Percentiles rank a stretch among this genome's conserved stretches.
These are phyloP conservation scores for Glycine tomentella DNA, from an alignment of 306 rosid species.

Conservation along the genomic window DNA sequence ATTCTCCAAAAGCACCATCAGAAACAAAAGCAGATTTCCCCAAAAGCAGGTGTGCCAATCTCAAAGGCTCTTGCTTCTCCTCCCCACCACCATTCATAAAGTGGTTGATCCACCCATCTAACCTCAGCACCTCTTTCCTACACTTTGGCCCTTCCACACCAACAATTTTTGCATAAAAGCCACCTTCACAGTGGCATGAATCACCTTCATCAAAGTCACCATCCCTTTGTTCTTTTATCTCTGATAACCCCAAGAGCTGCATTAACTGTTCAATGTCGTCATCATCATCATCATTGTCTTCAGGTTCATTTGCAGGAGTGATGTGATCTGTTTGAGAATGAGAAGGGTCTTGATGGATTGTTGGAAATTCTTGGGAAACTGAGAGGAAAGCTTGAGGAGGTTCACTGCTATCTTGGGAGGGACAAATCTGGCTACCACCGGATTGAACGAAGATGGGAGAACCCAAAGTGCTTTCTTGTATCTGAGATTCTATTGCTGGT, in stretches of 20 bases:
- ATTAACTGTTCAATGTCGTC: constrained; percentile 69
- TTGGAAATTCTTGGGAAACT: constrained; percentile 57
- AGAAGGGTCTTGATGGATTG: constrained; percentile 47
- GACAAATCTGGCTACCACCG: constrained; percentile 13
- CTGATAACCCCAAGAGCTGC: constrained; percentile 64
- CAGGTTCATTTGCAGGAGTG: constrained; percentile 33
- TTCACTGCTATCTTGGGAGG: constrained; percentile 59
- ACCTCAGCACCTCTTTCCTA: constrained; percentile 70
- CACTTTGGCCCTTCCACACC: constrained; percentile 88
- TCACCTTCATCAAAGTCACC: constrained; percentile 41
- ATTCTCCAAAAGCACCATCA: constrained; percentile 60
- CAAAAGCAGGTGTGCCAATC: constrained; percentile 82
- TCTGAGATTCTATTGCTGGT: constrained; percentile 12
- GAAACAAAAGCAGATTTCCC: constrained; percentile 72
- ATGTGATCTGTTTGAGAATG: constrained; percentile 42
- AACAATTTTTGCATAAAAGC: constrained; percentile 81
- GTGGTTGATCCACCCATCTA: constrained; percentile 81
- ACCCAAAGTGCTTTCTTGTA: constrained; percentile 49
- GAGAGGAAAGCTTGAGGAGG: constrained; percentile 74
- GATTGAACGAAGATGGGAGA: constrained; percentile 67
- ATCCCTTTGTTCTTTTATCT: constrained; percentile 39
- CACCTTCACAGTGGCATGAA: constrained; percentile 80
- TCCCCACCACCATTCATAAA: constrained; percentile 62
- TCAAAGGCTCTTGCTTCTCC: constrained; percentile 72
- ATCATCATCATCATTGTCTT: constrained; percentile 47